Conservation (phyloP, 352 stramenopile genomes). For the Phytophthora sp. region DNA sequence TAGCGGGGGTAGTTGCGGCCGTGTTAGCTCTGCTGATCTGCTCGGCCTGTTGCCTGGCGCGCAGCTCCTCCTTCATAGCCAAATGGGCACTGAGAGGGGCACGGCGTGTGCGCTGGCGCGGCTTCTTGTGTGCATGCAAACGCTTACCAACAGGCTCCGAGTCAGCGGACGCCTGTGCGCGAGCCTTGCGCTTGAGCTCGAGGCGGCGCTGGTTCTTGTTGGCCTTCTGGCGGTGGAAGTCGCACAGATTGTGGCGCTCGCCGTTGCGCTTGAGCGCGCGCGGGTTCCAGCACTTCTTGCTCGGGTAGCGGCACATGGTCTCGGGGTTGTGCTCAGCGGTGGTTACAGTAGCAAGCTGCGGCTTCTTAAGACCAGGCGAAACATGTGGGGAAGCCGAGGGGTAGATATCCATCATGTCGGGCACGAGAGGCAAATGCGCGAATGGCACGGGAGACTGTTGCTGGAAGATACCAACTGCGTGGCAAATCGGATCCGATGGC, state of each 20-base stretch:
- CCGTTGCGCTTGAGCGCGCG: constrained; percentile 55
- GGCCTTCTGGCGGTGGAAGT: constrained; percentile 65
- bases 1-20: not conserved
- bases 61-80: constrained; percentile 48
- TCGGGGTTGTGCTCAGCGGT: constrained; percentile 14
- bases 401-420: no score
- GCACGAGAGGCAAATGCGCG: constrained; percentile 23
- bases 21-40: constrained; percentile 12
- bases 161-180: constrained; percentile 19
- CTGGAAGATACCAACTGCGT: constrained; percentile 30
- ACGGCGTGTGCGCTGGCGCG: constrained; percentile 15
- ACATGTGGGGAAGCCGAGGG: not conserved
- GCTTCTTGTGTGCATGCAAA: constrained; percentile 27
- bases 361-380: no score
- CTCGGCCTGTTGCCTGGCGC: constrained; percentile 24
- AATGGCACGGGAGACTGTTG: constrained; percentile 21
- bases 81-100: constrained; percentile 46
- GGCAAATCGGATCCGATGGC: constrained; percentile 31
- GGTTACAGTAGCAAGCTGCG: not conserved
- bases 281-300: constrained; percentile 53
- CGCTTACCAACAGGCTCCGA: constrained; percentile 21
- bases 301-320: constrained; percentile 55
- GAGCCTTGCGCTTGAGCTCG: constrained; percentile 49
- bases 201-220: constrained; percentile 75
- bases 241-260: constrained; percentile 62